Base-by-base conservation (phyloP, 306 rosid genomes). In the apple (Malus domestica) region DNA sequence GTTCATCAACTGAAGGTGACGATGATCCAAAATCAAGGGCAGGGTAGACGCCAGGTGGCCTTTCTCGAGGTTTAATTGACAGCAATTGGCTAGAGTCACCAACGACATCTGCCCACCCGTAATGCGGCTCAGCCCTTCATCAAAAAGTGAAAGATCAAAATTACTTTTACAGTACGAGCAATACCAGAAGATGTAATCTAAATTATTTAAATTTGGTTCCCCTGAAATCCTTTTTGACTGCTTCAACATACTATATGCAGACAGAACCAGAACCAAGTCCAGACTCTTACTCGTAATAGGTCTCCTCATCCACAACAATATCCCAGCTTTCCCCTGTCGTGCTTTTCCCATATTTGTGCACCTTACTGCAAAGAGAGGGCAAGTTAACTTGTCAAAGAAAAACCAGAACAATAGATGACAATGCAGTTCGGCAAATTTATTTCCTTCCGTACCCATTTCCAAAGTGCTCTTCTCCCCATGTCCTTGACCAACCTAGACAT, bases 381-480 rank as follows among this genome's bases (percentile, higher is more conserved):
- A 68, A 46, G 27, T 77, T 38, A 83, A 67, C 69, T 65, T 68
- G 6, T 32, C 10, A 20, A 23, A 46, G 3, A 27, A 27, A 27
- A 27, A 12, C 16, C 13, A 59, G 7, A 58, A 60, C 55, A 42
- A 7, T 64, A 27, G 13, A 64, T 8, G 13, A 68, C 59, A n/a
- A 71, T 23, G 67, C 42, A 59, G 84, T 65, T 80, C 65, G 35
- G 55, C 18, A 35, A 45, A 13, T 44, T 58, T 20, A 30, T 57
- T 19, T 16, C 1, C 13, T 78, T 46, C 68, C 84, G 30, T 90
- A 95, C 98, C 96, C 97, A 52, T 95, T 95, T 90, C 98, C 98
- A 8, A 92, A 92, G 90, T 95, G 98, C 81, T 92, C 97, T 82
- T 95, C 98, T 61, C 98, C 97, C 98, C 97, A 95, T 11, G 98